Percentiles rank a stretch among this genome's conserved stretches.
Evolutionary conservation across 768 basidiomycete species (phyloP).

Genomic region (Amanita polypyramis): DNA sequence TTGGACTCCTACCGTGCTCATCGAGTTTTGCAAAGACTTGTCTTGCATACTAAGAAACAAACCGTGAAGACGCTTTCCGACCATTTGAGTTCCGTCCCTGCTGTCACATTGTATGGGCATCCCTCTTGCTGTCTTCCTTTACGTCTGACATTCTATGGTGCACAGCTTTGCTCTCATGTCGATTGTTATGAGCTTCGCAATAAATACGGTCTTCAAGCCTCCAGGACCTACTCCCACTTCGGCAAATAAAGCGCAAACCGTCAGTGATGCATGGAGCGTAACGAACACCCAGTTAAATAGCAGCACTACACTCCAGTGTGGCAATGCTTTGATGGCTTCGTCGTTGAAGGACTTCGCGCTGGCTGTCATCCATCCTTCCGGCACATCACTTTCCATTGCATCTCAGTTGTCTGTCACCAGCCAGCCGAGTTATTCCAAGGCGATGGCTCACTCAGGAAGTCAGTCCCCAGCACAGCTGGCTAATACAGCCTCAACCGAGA

Average conservation of each 20-base stretch:
- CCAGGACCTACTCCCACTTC: slow-evolving; percentile 21
- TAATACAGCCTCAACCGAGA: slow-evolving; percentile 16
- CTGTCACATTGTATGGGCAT: slow-evolving; percentile 53
- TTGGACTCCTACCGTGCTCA: slow-evolving; percentile 32
- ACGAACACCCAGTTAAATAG: not conserved
- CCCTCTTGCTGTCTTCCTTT: slow-evolving; percentile 9
- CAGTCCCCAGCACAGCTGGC: slow-evolving; percentile 8
- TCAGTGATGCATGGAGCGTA: not conserved
- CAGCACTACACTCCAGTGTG: not conserved
- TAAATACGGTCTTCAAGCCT: slow-evolving; percentile 37
- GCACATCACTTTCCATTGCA: slow-evolving; percentile 29
- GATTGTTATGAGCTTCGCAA: slow-evolving; percentile 51
- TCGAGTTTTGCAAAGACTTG: slow-evolving; percentile 35
- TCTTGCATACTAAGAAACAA: slow-evolving; percentile 27
- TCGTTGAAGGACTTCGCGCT: slow-evolving; percentile 40
- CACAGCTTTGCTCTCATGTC: slow-evolving; percentile 59
- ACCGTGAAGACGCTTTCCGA: slow-evolving; percentile 25
- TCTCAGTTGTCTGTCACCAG: slow-evolving; percentile 12
- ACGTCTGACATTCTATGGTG: slow-evolving; percentile 5
- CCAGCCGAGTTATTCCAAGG: slow-evolving; percentile 11
- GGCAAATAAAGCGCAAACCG: not conserved
- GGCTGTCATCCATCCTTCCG: slow-evolving; percentile 38
- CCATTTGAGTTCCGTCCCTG: slow-evolving; percentile 40
- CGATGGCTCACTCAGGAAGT: slow-evolving; percentile 11
- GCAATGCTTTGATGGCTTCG: slow-evolving; percentile 24